Percentiles rank a stretch among this genome's conserved stretches.
These are phyloP conservation scores for Cadophora luteo-olivacea DNA, from an alignment of 2,329 filamentous ascomycete genomes.

Conservation along the genomic window DNA sequence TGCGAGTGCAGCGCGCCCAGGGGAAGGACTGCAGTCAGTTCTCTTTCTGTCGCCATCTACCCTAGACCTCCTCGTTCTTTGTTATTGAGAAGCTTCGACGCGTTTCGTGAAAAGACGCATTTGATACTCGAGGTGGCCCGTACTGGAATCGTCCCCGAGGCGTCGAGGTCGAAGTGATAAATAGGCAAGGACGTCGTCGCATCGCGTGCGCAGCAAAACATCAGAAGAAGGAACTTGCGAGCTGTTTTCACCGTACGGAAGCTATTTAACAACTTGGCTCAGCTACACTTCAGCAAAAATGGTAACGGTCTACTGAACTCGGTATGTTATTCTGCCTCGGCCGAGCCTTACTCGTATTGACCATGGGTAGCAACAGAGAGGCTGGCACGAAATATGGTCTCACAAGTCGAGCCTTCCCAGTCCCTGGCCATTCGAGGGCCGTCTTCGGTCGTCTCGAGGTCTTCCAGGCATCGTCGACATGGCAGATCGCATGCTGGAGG, in stretches of 20 bases:
- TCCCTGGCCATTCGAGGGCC: conserved; percentile 65
- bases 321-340: conserved; percentile 17
- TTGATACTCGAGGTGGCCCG: conserved; percentile 4
- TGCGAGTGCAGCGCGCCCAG: conserved; percentile 14
- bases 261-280: conserved; percentile 5
- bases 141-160: conserved; percentile 7
- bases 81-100: conserved; percentile 30
- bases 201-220: conserved; percentile 14
- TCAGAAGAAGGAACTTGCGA: conserved; percentile 18
- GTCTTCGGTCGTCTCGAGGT: conserved; percentile 64
- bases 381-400: conserved; percentile 58
- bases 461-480: conserved; percentile 71
- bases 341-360: conserved; percentile 8
- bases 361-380: conserved; percentile 16
- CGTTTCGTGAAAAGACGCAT: conserved; percentile 28
- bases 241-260: not conserved
- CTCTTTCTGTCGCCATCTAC: conserved; percentile 19
- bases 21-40: conserved; percentile 2
- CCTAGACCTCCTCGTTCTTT: conserved; percentile 9
- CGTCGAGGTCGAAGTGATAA: conserved; percentile 12
- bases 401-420: conserved; percentile 54
- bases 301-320: conserved; percentile 20
- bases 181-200: conserved; percentile 9
- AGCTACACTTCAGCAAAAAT: conserved; percentile 21
- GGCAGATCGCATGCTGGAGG: conserved; percentile 83